Evolutionary conservation across 2,329 filamentous ascomycete genomes (phyloP).

Genomic region (Ascochyta koolunga): DNA sequence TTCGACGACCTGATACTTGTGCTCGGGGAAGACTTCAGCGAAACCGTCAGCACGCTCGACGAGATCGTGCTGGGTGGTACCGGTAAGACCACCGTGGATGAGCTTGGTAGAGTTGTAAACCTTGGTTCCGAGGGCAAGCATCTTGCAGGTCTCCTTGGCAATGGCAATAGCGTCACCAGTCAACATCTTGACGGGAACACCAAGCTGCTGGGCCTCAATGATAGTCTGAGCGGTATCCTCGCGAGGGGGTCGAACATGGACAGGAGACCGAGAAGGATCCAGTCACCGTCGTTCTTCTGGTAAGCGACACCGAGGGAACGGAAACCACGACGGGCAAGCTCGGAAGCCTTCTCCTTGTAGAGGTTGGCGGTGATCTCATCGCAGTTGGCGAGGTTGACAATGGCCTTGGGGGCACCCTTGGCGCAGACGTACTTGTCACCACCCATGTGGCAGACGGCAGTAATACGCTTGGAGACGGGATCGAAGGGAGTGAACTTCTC

Average conservation of each 20-base stretch:
- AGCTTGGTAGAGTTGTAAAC: slow-evolving; percentile 81
- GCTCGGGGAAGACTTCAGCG: slow-evolving; percentile 76
- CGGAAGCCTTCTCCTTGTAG: slow-evolving; percentile 74
- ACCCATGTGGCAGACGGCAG: slow-evolving; percentile 70
- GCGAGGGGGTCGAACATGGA: slow-evolving; percentile 83
- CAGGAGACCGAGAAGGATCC: slow-evolving; percentile 76
- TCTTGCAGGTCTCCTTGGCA: slow-evolving; percentile 82
- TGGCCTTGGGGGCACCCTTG: slow-evolving; percentile 79
- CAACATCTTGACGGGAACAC: slow-evolving; percentile 81
- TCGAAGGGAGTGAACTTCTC: slow-evolving; percentile 81
- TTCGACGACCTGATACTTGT: slow-evolving; percentile 78
- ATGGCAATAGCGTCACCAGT: slow-evolving; percentile 82
- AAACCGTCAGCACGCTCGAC: slow-evolving; percentile 77
- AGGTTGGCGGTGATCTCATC: slow-evolving; percentile 67
- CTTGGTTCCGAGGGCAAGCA: slow-evolving; percentile 79
- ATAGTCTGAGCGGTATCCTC: slow-evolving; percentile 81
- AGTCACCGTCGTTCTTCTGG: slow-evolving; percentile 76
- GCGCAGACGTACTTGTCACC: slow-evolving; percentile 74
- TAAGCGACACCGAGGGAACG: slow-evolving; percentile 79
- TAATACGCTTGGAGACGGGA: slow-evolving; percentile 81
- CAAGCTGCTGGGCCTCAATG: slow-evolving; percentile 75
- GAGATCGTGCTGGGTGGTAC: slow-evolving; percentile 75
- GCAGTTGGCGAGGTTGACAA: slow-evolving; percentile 72
- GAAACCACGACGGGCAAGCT: slow-evolving; percentile 81
- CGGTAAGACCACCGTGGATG: slow-evolving; percentile 75